Base-by-base conservation (phyloP, 2,329 filamentous ascomycete species). In the Cladosporium cucumerinum region DNA sequence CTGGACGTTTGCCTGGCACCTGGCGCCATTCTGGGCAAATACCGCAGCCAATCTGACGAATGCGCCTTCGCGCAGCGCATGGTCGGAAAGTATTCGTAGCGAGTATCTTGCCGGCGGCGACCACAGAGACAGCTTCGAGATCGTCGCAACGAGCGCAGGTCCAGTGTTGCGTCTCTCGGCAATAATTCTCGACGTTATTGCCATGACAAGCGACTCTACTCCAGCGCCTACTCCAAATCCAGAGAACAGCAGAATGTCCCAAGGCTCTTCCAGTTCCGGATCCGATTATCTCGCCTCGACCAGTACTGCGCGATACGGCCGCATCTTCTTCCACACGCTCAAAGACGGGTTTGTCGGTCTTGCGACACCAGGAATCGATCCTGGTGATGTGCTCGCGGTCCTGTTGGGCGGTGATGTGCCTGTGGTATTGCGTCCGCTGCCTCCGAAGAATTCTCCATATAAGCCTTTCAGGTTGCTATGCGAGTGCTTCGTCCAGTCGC, bases 361-460 rank as follows among this genome's bases (percentile, higher is more conserved):
- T 46, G 72, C 70, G 2, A 73, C 71, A 3, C 68, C 67, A 14
- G 72, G 72, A 8, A 64, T 74, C 21, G 32, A 57, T 5, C 54
- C 66, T 10, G 69, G 70, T 4, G 73, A 74, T 52, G 49, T 66
- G 14, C 34, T 72, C 18, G 72, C 69, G 1, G 65, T 74, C 2
- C 28, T 74, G 11, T 58, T 73, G 2, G 71, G 72, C 11, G 72
- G 71, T 2, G 73, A 75, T 61, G 72, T 74, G 8, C 73, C 72
- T 6, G 67, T 74, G 21, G 64, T 73, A 2, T 63, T 75, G n/a
- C 71, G 72, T 18, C 69, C 59, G n/a, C 34, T 57, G 21, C 28
- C 58, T 11, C 51, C 52, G 28, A 55, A 57, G 49, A 66, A 66
- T 48, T 61, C 58, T 25, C 67, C 67, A 32, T 54, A 63, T 11